These are phyloP conservation scores for Vitis labrusca DNA, from an alignment of 164 flowering plant species.

Conservation along the genomic window DNA sequence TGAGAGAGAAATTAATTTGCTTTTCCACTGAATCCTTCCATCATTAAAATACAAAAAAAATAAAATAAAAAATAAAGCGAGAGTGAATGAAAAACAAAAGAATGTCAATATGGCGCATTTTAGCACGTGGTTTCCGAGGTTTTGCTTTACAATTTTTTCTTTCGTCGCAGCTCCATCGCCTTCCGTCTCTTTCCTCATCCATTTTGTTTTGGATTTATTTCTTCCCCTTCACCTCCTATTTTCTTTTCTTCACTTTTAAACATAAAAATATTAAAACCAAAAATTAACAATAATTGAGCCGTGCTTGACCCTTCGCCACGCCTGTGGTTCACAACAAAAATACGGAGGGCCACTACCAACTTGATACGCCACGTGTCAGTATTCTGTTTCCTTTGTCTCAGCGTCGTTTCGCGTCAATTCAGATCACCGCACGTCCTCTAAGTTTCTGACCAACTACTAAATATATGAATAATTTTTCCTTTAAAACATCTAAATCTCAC, in stretches of 20 bases:
- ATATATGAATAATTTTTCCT: too few species aligned
- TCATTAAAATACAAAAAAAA: neutral
- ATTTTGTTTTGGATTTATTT: neutral
- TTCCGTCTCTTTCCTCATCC: too few species aligned
- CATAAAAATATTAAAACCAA: neutral
- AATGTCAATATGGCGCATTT: conserved; percentile 33
- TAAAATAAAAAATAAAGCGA: conserved; percentile 2
- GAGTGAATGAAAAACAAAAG: conserved; percentile 9
- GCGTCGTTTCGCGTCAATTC: conserved; percentile 15
- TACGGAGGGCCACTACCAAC: conserved; percentile 8
- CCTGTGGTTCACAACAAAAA: conserved; percentile 36
- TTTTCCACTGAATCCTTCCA: too few species aligned
- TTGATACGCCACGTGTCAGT: conserved; percentile 14
- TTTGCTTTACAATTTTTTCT: conserved; percentile 1
- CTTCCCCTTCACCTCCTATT: neutral
- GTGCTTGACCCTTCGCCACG: conserved; percentile 32
- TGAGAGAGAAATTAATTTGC: too few species aligned
- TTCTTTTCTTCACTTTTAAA: neutral
- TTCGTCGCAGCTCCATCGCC: neutral
- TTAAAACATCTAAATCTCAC: too few species aligned
- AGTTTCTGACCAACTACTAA: too few species aligned
- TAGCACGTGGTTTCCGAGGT: conserved; percentile 41
- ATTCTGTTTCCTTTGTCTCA: neutral
- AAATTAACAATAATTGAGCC: neutral
- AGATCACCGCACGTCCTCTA: neutral